Percentiles rank a stretch among this genome's conserved stretches.
Conservation (phyloP, 139 green algal species). For the Edaphochlamys debaryana region DNA sequence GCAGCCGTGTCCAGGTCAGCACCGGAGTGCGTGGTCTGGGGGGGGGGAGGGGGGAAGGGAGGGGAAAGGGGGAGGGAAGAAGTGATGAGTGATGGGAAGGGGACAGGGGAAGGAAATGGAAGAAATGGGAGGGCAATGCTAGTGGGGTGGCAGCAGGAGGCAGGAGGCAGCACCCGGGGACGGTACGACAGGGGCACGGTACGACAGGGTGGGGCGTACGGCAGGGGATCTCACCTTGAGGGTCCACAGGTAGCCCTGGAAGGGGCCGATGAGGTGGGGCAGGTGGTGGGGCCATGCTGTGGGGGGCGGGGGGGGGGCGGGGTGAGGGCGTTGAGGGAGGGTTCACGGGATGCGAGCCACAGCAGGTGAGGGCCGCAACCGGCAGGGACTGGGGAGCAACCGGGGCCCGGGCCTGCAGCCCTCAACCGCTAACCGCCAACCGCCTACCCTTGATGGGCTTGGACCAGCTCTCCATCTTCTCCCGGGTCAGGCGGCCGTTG, state of each 20-base stretch:
- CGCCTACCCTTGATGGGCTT: conserved; percentile 73
- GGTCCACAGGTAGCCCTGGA: conserved; percentile 91
- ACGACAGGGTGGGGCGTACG: no score
- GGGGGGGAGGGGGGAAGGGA: neutral
- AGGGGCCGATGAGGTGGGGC: conserved; percentile 86
- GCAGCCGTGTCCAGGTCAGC: conserved; percentile 86
- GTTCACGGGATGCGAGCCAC: no score
- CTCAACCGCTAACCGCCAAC: no score
- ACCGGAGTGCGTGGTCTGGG: conserved; percentile 72
- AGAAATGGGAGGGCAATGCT: neutral
- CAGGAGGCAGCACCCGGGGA: no score
- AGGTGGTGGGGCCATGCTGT: conserved; percentile 81
- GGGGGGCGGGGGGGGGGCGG: neutral
- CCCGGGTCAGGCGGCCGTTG: conserved; percentile 72
- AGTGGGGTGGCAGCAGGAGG: no score
- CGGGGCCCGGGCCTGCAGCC: no score
- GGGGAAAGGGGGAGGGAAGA: neutral
- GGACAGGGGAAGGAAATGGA: no score
- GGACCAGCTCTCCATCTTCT: conserved; percentile 73
- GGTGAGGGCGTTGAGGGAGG: no score
- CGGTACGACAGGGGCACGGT: no score
- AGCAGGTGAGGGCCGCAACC: no score
- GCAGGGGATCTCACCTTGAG: conserved; percentile 86
- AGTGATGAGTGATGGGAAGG: no score
- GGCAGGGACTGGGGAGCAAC: no score